A percentile compares a stretch with the other conserved stretches of the same genome.
Evolutionary conservation across 192 early-diverging fungal species (phyloP).

Genomic region (Coemansia sp.): DNA sequence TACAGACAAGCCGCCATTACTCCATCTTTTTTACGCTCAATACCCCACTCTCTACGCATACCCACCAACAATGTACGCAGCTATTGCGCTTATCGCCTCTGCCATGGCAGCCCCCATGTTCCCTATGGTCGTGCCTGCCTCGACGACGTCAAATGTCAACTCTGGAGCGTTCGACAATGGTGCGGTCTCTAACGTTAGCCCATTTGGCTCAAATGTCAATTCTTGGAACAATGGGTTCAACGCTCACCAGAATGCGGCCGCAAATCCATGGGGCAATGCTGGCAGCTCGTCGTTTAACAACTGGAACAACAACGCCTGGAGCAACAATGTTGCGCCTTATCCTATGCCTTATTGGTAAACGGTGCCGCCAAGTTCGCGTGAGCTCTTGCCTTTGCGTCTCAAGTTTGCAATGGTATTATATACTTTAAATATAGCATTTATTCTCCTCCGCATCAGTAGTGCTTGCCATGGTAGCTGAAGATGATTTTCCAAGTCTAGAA

Average conservation of each 20-base stretch:
- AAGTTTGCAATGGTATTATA: neutral
- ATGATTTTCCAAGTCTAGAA: neutral
- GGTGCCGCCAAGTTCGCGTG: neutral
- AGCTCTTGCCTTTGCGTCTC: neutral
- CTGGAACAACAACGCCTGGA: conserved; percentile 56
- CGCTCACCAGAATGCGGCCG: conserved; percentile 39
- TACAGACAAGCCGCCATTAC: neutral
- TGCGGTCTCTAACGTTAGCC: conserved; percentile 26
- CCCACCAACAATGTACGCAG: conserved; percentile 11
- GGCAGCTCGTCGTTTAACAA: conserved; percentile 52
- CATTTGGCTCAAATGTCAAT: conserved; percentile 38
- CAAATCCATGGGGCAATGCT: conserved; percentile 46
- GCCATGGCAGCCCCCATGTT: conserved; percentile 26
- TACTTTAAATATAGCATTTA: neutral
- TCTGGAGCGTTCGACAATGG: conserved; percentile 51
- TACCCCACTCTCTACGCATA: neutral
- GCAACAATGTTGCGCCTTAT: conserved; percentile 35
- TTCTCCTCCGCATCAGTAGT: neutral
- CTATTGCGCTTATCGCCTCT: conserved; percentile 12
- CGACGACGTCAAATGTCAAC: conserved; percentile 40
- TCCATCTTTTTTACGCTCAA: neutral
- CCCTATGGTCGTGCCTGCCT: conserved; percentile 22
- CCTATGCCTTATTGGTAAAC: conserved; percentile 43
- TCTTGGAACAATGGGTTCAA: conserved; percentile 51
- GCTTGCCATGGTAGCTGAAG: neutral